A percentile compares a stretch with the other conserved stretches of the same genome.
These are phyloP conservation scores for Ceratocystis eucalypticola DNA, from an alignment of 2,329 filamentous ascomycete genomes.

Conservation along the genomic window DNA sequence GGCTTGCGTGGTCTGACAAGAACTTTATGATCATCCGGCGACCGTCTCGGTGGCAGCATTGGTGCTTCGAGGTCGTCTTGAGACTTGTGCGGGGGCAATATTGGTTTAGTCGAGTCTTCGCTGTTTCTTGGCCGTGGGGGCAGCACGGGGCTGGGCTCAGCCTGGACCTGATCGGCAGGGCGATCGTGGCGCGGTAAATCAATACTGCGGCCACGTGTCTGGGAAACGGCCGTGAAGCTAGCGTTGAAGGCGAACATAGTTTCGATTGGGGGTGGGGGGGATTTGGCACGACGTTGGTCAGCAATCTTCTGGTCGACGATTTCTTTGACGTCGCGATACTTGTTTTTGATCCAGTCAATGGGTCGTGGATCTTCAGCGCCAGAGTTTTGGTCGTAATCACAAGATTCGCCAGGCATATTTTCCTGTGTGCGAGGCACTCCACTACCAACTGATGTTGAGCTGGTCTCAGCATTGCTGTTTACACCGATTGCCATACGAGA, in stretches of 20 bases:
- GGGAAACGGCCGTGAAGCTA: conserved; percentile 24
- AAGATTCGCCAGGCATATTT: conserved; percentile 39
- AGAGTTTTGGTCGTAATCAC: conserved; percentile 26
- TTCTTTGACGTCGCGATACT: conserved; percentile 47
- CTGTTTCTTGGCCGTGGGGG: not conserved
- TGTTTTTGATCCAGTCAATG: conserved; percentile 45
- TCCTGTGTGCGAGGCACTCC: conserved; percentile 36
- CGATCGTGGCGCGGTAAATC: conserved; percentile 29
- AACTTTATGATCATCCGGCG: conserved; percentile 13
- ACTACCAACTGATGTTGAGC: conserved; percentile 55
- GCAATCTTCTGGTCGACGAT: conserved; percentile 39
- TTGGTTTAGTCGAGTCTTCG: conserved; percentile 10
- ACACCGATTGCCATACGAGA: conserved; percentile 38
- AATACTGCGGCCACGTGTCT: conserved; percentile 24
- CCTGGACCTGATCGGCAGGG: not conserved
- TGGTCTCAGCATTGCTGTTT: conserved; percentile 50
- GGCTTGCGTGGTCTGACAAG: conserved; percentile 9
- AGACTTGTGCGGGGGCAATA: conserved; percentile 1
- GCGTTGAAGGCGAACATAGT: conserved; percentile 15
- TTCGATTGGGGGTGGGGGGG: conserved; percentile 30
- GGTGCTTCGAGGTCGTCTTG: conserved; percentile 5
- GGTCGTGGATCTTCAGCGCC: conserved; percentile 31
- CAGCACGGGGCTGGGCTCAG: conserved; percentile 6
- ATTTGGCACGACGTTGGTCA: conserved; percentile 43
- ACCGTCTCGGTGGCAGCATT: conserved; percentile 10